Base-by-base conservation (phyloP, 2,329 filamentous ascomycete genomes). In the Blastomyces gilchristii region DNA sequence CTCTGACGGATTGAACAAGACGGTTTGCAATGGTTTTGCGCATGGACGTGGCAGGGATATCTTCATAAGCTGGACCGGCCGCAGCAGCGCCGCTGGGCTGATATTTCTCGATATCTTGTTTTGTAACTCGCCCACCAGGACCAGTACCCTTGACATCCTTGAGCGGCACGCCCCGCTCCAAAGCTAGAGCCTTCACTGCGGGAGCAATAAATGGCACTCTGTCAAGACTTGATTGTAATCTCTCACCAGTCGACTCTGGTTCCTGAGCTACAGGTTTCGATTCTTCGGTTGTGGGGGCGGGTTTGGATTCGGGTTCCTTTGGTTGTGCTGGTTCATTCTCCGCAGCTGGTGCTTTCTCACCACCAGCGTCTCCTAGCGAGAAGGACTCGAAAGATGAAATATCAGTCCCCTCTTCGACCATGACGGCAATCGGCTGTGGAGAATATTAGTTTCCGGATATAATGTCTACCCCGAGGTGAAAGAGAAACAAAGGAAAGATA, bases 21-120 rank as follows among this genome's bases (percentile, higher is more conserved):
- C 94, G 91, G 78, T 80, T 86, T 77, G 94, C 94, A 76, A 99
- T 99, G 69, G 90, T 92, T 86, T 97, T 97, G 82, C 94, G 92
- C 94, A 99, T 99, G 76, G 89, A 88, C 72, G 83, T 88, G 70
- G 92, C 85, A 67, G 91, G 90, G 66, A 85, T 85, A 74, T 99
- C 94, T 78, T 91, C 87, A 79, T 89, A 97, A 64, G 83, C 79
- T 65, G 90, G 83, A 57, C 81, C 85, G 64, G 84, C 79, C 60
- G 84, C 79, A 59, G 80, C 73, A 53, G 81, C 69, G 62, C 78
- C 75, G 63, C 76, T 77, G 67, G 88, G 82, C 74, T 85, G 80
- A 74, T 84, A 88, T 81, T 96, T 96, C 81, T 97, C 93, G 72
- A 97, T 85, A 77, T 97, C 93, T 73, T 90, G 86, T 80, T 92